phyloP scores from a whole-genome alignment of 164 flowering plant species.

The Pachysandra terminalis region DNA sequence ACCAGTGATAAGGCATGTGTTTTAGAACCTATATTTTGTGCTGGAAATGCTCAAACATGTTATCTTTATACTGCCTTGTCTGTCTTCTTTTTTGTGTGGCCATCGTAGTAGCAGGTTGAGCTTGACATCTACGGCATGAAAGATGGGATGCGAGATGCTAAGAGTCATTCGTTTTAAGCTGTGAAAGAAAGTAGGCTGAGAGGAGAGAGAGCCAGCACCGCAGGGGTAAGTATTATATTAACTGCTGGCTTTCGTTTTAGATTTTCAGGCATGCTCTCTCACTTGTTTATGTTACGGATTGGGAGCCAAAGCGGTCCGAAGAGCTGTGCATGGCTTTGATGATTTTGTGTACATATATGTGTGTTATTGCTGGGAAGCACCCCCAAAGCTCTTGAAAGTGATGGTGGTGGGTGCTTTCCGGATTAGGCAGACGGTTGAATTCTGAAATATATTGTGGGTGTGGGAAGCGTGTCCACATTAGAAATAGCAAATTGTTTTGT shows the following conservation, averaged over 20 bases:
- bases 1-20: slow-evolving; percentile 23
- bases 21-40: neutral
- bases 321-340: neutral
- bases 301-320: slow-evolving; percentile 1
- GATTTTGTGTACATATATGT: slow-evolving; percentile 1
- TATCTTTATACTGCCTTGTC: slow-evolving; percentile 17
- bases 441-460: too few relatives aligned
- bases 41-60: slow-evolving; percentile 5
- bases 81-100: neutral
- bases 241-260: slow-evolving; percentile 11
- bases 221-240: slow-evolving; percentile 6
- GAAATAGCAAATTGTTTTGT: too few relatives aligned
- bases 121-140: slow-evolving; percentile 15
- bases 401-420: neutral
- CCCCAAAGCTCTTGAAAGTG: neutral
- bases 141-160: neutral
- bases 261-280: slow-evolving; percentile 3
- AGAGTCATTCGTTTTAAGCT: neutral
- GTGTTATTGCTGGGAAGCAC: neutral
- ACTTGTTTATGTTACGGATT: neutral
- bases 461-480: too few relatives aligned
- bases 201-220: neutral
- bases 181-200: neutral
- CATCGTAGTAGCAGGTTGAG: slow-evolving; percentile 17
- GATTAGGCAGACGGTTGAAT: too few relatives aligned